phyloP scores from a whole-genome alignment of 805 yeast species.

The Teunomyces lycoperdinae region DNA sequence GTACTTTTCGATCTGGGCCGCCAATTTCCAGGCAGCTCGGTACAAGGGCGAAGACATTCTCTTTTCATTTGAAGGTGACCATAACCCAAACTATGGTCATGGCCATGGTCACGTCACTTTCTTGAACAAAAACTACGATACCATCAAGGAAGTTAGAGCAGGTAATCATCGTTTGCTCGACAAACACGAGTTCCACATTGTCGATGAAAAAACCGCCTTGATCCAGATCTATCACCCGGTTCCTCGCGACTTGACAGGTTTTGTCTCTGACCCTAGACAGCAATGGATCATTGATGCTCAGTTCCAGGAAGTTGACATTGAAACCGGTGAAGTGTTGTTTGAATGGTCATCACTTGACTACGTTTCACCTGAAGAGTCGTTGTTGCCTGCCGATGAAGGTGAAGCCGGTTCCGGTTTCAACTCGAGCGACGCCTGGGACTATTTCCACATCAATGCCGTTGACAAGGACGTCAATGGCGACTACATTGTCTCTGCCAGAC shows the following conservation, averaged over 20 bases:
- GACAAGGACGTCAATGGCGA: slow-evolving; percentile 34
- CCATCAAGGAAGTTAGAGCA: slow-evolving; percentile 30
- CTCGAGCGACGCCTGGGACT: slow-evolving; percentile 37
- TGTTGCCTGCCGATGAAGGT: slow-evolving; percentile 26
- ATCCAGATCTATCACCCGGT: slow-evolving; percentile 33
- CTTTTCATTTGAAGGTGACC: slow-evolving; percentile 35
- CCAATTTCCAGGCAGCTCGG: slow-evolving; percentile 10
- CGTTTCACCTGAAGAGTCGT: slow-evolving; percentile 30
- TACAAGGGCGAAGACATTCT: slow-evolving; percentile 21
- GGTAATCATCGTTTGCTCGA: slow-evolving; percentile 32
- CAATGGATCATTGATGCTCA: slow-evolving; percentile 35
- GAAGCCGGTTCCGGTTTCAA: slow-evolving; percentile 33
- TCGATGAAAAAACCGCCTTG: slow-evolving; percentile 27
- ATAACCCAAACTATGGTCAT: slow-evolving; percentile 24
- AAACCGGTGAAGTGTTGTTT: slow-evolving; percentile 32
- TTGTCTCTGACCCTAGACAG: slow-evolving; percentile 22
- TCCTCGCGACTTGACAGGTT: slow-evolving; percentile 24
- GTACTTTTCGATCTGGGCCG: slow-evolving; percentile 23
- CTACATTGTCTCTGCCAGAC: slow-evolving; percentile 34
- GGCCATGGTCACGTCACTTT: slow-evolving; percentile 32
- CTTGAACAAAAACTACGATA: slow-evolving; percentile 25
- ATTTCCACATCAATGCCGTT: slow-evolving; percentile 38
- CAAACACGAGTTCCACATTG: slow-evolving; percentile 36
- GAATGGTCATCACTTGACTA: slow-evolving; percentile 35
- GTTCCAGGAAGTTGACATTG: slow-evolving; percentile 34